A percentile compares a stretch with the other conserved stretches of the same genome.
These are phyloP conservation scores for Vanilla planifolia DNA, from an alignment of 106 monocot genomes.

Conservation along the genomic window DNA sequence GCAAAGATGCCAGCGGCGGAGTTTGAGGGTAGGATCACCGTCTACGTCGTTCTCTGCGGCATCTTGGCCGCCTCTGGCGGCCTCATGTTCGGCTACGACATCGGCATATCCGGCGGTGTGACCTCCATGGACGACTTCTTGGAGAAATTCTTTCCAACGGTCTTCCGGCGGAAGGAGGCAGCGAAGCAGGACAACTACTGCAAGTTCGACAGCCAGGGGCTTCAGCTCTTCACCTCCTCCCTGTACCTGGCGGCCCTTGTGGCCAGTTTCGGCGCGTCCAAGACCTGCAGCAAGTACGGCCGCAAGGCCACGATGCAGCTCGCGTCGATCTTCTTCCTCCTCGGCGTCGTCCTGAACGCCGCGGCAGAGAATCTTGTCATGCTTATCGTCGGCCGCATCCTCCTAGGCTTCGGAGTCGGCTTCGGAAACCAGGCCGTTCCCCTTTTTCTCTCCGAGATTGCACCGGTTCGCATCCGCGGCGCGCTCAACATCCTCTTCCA, in stretches of 20 bases:
- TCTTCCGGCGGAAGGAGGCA: slow-evolving; percentile 19
- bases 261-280: slow-evolving; percentile 30
- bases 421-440: slow-evolving; percentile 26
- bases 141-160: slow-evolving; percentile 38
- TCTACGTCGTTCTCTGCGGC: slow-evolving; percentile 11
- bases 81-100: slow-evolving; percentile 22
- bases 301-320: slow-evolving; percentile 50
- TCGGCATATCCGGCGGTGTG: slow-evolving; percentile 34
- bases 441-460: slow-evolving; percentile 11
- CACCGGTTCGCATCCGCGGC: slow-evolving; percentile 10
- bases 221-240: slow-evolving; percentile 44
- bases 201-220: slow-evolving; percentile 36
- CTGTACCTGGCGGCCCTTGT: slow-evolving; percentile 47
- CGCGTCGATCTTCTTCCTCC: slow-evolving; percentile 39
- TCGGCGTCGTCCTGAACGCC: slow-evolving; percentile 51
- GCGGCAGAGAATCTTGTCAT: slow-evolving; percentile 40
- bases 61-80: slow-evolving; percentile 18
- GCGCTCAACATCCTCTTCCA: slow-evolving; percentile 24
- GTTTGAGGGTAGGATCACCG: slow-evolving; percentile 15
- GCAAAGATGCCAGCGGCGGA: no score
- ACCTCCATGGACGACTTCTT: slow-evolving; percentile 46
- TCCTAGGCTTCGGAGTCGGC: slow-evolving; percentile 62
- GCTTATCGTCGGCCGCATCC: slow-evolving; percentile 63
- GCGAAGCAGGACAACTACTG: slow-evolving; percentile 32
- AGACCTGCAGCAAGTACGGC: slow-evolving; percentile 21